Evolutionary conservation across 2,329 filamentous ascomycete genomes (phyloP), one percentile per base, ranked within the genome.

Genomic region (Coniochaeta sp.): DNA sequence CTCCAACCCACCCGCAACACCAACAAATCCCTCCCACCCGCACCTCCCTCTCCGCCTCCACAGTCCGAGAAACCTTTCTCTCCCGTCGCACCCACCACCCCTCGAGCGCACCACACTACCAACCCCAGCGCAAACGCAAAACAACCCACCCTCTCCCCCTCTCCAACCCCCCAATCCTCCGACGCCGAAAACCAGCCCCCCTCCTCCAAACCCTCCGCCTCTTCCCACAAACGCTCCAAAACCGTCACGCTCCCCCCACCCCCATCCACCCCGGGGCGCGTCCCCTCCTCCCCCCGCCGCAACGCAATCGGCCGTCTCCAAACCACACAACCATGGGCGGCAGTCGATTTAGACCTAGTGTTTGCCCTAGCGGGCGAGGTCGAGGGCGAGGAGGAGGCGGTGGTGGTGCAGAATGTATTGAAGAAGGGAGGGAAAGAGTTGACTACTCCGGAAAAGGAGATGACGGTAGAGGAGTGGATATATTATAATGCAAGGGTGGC

Each of bases 391-490:
- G 73, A 77, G 40, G 77, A 78, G 51, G 67, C 69, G 0, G 71
- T 72, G 2, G 71, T 71, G 16, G 67, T 70, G 9, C 13, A n/a
- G n/a, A n/a, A n/a, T n/a, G 70, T 82, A 24, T 65, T 85, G 14
- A 74, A 72, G 52, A 73, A 77, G 33, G 82, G 81, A 12, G 47
- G 28, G 4, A 75, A 75, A 0, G 79, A 79, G 13, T 70, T 99
- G 50, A 86, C 81, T 2, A 87, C 79, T 50, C 81, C 84, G 0
- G 94, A 97, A 72, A 91, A 87, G 73, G 75, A 79, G 32, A 96
- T 99, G 91, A 92, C 85, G 5, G 89, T 97, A 0, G 90, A 96
- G 66, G 85, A 96, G 67, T 99, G 92, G 90, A 87, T 99, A 33
- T 75, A 84, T 53, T 81, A 85, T 68, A 91, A 94, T 58, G 94